Evolutionary conservation across 164 flowering plant genomes (phyloP).

Genomic region (Brasenia schreberi): DNA sequence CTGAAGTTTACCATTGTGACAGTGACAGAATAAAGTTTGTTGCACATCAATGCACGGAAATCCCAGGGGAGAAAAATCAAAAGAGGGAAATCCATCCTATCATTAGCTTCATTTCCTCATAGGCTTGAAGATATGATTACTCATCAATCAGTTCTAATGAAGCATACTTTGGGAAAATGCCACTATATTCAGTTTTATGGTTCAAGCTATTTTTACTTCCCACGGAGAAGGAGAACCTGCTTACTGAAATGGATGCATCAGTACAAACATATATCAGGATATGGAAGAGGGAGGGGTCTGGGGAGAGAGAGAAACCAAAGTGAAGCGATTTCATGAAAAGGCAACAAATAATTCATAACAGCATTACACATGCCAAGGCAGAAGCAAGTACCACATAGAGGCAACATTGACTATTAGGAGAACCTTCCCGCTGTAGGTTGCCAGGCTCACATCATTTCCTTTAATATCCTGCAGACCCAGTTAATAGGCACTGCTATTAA

Average conservation of each 20-base stretch:
- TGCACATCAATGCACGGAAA: no score
- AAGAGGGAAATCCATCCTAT: no score
- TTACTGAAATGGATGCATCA: neutral
- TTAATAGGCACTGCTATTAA: no score
- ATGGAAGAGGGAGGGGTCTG: neutral
- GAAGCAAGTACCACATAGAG: constrained; percentile 57
- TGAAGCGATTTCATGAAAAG: neutral
- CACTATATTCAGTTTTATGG: neutral
- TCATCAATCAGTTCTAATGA: no score
- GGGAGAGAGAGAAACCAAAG: neutral
- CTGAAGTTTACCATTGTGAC: no score
- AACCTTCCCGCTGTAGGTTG: constrained; percentile 68
- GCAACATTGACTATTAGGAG: constrained; percentile 91
- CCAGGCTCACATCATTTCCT: constrained; percentile 64
- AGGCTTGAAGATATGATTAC: no score
- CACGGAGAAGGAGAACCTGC: neutral
- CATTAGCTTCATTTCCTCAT: no score
- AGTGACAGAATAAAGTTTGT: no score
- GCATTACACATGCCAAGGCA: neutral
- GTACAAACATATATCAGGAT: neutral
- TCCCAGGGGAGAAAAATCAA: no score
- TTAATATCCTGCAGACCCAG: constrained; percentile 39
- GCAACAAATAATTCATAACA: neutral
- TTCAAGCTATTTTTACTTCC: neutral
- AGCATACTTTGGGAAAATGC: no score